Conservation (phyloP, 148 eudicot species). For the Silene uniflora region DNA sequence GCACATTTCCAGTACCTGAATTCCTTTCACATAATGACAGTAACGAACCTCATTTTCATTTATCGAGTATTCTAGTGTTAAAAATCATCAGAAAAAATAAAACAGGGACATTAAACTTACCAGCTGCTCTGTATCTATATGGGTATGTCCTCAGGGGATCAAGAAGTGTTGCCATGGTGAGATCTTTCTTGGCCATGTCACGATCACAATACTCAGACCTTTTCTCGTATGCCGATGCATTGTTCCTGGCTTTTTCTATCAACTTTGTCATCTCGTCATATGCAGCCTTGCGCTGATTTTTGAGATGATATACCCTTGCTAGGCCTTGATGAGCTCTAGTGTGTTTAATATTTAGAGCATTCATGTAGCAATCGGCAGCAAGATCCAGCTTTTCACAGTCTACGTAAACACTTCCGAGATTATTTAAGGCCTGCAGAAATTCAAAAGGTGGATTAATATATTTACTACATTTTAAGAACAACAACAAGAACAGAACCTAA, state of each 20-base stretch:
- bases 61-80: background rate
- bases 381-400: conserved; percentile 84
- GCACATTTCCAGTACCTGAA: background rate
- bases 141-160: conserved; percentile 89
- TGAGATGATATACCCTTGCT: conserved; percentile 73
- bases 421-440: conserved; percentile 67
- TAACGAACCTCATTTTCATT: background rate
- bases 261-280: conserved; percentile 88
- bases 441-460: conserved; percentile 17
- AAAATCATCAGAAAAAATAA: background rate
- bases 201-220: conserved; percentile 93
- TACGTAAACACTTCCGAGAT: conserved; percentile 81
- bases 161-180: conserved; percentile 64
- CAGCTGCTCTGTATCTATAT: conserved; percentile 89
- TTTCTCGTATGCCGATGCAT: conserved; percentile 91
- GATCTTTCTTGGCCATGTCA: conserved; percentile 77
- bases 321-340: conserved; percentile 94
- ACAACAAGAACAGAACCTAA: background rate
- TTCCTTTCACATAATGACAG: background rate
- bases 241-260: conserved; percentile 78
- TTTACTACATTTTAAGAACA: background rate
- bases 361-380: conserved; percentile 87
- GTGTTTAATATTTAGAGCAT: conserved; percentile 80
- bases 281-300: conserved; percentile 81
- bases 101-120: conserved; percentile 31